Base-by-base conservation (phyloP, 345 rosid genomes). In the Carallia pectinifolia region DNA sequence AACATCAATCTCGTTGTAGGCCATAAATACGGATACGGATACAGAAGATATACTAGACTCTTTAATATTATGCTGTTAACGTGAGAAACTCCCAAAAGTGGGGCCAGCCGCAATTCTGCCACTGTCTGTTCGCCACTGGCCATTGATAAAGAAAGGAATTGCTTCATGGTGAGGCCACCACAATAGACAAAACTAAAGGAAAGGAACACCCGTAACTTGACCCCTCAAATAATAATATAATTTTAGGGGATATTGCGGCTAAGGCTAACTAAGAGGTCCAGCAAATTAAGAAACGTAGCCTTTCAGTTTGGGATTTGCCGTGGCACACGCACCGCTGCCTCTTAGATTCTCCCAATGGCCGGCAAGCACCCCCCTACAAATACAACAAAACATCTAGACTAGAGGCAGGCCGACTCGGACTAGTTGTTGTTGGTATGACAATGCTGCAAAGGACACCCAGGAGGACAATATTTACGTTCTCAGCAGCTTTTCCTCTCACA, bases 91-190 rank as follows among this genome's bases (percentile, higher is more conserved):
- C 50, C 50, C 50, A 44, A 44, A 44, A 44, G 48, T 44, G 4
- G 50, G 50, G 50, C 50, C 50, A 44, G 4, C 17, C 50, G 50
- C 17, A 44, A 4, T 44, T 12, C 5, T 3, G 50, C 50, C 17
- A 44, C 17, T 44, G 60, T 23, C 9, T 8, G 15, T 55, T 8
- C n/a, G 27, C 58, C 4, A 54, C 8, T 71, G 50, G 76, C 74
- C 55, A 52, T 4, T 56, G 29, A 27, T 50, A 71, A 89, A 87
- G 91, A 55, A 89, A 84, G 83, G 96, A 78, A 91, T 91, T 79
- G 78, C 90, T 89, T 89, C 77, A 71, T 74, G 74, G 66, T 47
- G 76, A 80, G 86, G 80, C 80, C 76, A 56, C 31, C 60, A 56
- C 23, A 23, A 23, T 33, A 33, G 34, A 33, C 34, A 33, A 33